Evolutionary conservation across 2,329 filamentous ascomycete species (phyloP), one percentile per base, ranked within the genome.

Genomic region (Pseudogymnoascus sp.): DNA sequence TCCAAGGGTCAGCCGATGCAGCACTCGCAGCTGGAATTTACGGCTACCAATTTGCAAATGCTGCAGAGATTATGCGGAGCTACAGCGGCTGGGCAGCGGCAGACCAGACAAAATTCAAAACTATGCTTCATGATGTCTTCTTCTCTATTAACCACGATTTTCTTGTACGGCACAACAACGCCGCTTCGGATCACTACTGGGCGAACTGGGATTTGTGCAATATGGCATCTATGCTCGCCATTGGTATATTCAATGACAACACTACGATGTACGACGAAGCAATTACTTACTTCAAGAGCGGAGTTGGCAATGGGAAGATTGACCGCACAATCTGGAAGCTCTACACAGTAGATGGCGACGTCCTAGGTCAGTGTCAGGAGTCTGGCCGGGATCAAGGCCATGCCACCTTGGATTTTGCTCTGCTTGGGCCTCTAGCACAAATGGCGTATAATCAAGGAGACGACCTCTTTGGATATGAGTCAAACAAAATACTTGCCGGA

Each of bases 11-110:
- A 23, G 67, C 69, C 3, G 77, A 79, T 62, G 72, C 66, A 25
- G 75, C 70, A 62, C 74, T 80, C 2, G 74, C 75, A 0, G 69
- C 75, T 0, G 78, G 78, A 0, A 65, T 80, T 1, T 77, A 80
- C 35, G 78, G 78, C 0, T 79, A 79, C 61, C 70, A 80, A 64
- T 68, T 80, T 11, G 78, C 78, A 14, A 80, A 80, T 55, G 78
- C 75, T 0, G 79, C 72, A 0, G 79, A 80, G 63, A 69, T 80
- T 1, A 67, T 80, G 52, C 68, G 75, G 1, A 66, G 62, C 19
- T 75, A 78, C 60, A 25, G 60, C 7, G 71, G 69, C 1, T 78
- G 75, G 73, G 22, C 66, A 12, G 63, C 65, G 6, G 38, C n/a
- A 1, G 66, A 71, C 11, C 62, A 73, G 8, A 61, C 66, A 1